Evolutionary conservation across 352 stramenopile species (phyloP), one percentile per base, ranked within the genome.

Genomic region (Phytophthora sp.): DNA sequence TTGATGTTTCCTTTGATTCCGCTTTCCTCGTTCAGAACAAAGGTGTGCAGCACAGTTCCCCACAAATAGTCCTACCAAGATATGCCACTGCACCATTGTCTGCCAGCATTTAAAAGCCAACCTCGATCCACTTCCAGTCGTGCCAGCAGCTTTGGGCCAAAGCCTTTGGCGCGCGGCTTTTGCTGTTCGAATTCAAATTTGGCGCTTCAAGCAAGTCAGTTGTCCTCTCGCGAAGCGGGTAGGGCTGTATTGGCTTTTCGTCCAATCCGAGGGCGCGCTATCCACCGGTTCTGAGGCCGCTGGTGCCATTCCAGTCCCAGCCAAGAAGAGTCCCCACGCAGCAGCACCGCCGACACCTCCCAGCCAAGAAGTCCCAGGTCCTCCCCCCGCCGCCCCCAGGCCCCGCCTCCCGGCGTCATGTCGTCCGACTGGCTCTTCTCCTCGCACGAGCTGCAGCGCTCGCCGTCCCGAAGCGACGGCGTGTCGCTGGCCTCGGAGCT

Each of bases 341-440:
- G 38, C 26, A 52, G 20, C 23, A 51, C 18, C 26, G 23, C 28
- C 11, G 24, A 41, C 20, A 48, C 18, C 52, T 51, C 20, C 17
- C 26, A 52, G 13, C 30, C 27, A 28, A 21, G 24, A 54, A 26
- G 27, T 20, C 44, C 24, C 13, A 0, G 18, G 13, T 31, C 12
- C 9, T 7, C 27, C 5, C 8, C 24, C 26, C 12, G 56, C 56
- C 48, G 41, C 20, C 26, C 8, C 38, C 31, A 46, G 54, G 52
- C 60, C 51, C 27, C 23, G 18, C 32, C 18, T 20, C 54, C 32
- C 11, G 20, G 28, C 27, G 17, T 35, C 63, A 72, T 72, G 63
- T 43, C 43, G 17, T 55, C 56, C 42, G 67, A 81, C 56, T 80
- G 74, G 71, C 43, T 78, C 44, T 82, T 82, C 58, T 64, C 70